phyloP scores from a whole-genome alignment of 2,329 filamentous ascomycete species.

The Alternaria arbusti region DNA sequence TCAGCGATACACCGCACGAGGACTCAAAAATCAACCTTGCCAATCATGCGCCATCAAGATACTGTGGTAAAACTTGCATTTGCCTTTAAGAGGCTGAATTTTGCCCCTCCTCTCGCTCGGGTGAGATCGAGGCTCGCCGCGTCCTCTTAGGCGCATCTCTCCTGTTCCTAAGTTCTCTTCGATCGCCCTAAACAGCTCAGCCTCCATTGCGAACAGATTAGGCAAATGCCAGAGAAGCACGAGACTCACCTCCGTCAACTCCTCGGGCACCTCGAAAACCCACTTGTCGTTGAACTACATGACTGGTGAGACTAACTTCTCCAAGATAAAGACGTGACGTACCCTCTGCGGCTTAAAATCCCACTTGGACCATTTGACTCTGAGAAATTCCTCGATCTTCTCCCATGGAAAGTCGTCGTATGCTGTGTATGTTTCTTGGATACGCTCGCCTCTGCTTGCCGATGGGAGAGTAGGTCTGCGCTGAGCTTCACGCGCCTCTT shows the following conservation, averaged over 20 bases:
- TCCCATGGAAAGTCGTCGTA: constrained; percentile 23
- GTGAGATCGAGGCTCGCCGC: constrained; percentile 3
- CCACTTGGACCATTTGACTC: constrained; percentile 16
- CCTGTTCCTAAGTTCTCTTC: constrained; percentile 10
- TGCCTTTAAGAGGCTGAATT: background rate
- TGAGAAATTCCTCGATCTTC: constrained; percentile 22
- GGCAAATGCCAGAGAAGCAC: too few relatives aligned
- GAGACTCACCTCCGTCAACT: constrained; percentile 18
- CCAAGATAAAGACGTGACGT: background rate
- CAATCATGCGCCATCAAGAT: too few relatives aligned
- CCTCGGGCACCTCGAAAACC: constrained; percentile 21
- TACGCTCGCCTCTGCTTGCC: background rate
- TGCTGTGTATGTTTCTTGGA: constrained; percentile 19
- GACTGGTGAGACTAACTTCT: too few relatives aligned
- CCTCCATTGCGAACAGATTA: too few relatives aligned
- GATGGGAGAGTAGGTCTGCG: constrained; percentile 12
- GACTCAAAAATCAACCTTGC: too few relatives aligned
- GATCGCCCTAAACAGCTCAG: constrained; percentile 15
- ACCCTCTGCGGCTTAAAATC: constrained; percentile 15
- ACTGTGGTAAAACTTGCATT: too few relatives aligned
- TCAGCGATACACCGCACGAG: too few relatives aligned
- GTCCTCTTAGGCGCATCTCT: constrained; percentile 11
- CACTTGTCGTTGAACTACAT: constrained; percentile 16
- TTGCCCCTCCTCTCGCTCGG: background rate
- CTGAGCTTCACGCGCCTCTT: constrained; percentile 6